These are phyloP conservation scores for Sporothrix globosa DNA, from an alignment of 2,329 filamentous ascomycete species.

Conservation along the genomic window DNA sequence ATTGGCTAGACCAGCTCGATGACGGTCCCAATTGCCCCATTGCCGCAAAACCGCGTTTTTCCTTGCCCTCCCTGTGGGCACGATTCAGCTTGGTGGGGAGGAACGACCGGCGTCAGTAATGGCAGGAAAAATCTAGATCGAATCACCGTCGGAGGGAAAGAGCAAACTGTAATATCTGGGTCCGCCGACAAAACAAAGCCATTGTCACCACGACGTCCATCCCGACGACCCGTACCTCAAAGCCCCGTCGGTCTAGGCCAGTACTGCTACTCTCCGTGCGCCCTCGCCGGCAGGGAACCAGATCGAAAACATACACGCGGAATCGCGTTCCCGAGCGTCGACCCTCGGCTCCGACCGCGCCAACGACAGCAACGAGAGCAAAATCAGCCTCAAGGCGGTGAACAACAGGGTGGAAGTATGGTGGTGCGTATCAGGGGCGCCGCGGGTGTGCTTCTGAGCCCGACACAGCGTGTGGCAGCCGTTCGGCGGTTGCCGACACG, in stretches of 20 bases:
- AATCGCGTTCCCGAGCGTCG: background rate
- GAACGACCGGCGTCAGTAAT: conserved; percentile 16
- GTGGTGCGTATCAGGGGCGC: conserved; percentile 24
- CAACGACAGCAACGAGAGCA: conserved; percentile 9
- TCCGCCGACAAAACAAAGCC: conserved; percentile 13
- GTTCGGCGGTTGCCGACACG: conserved; percentile 12
- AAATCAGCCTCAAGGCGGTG: background rate
- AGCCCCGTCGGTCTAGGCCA: background rate
- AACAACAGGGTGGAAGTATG: conserved; percentile 18
- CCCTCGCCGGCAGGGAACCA: no score
- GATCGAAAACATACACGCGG: background rate
- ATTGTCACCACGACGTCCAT: conserved; percentile 20
- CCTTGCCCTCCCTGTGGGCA: conserved; percentile 24
- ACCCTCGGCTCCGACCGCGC: conserved; percentile 11
- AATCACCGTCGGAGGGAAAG: conserved; percentile 9
- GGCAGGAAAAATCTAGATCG: conserved; percentile 26
- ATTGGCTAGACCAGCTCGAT: conserved; percentile 29
- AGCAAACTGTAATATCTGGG: background rate
- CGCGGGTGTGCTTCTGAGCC: conserved; percentile 23
- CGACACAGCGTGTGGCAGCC: conserved; percentile 22
- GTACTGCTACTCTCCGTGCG: background rate
- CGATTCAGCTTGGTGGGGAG: conserved; percentile 8
- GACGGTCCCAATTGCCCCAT: conserved; percentile 23
- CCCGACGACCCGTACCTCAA: background rate
- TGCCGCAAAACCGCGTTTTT: conserved; percentile 24